Conservation (phyloP, 164 flowering plant species). For the Tetrastigma voinierianum region DNA sequence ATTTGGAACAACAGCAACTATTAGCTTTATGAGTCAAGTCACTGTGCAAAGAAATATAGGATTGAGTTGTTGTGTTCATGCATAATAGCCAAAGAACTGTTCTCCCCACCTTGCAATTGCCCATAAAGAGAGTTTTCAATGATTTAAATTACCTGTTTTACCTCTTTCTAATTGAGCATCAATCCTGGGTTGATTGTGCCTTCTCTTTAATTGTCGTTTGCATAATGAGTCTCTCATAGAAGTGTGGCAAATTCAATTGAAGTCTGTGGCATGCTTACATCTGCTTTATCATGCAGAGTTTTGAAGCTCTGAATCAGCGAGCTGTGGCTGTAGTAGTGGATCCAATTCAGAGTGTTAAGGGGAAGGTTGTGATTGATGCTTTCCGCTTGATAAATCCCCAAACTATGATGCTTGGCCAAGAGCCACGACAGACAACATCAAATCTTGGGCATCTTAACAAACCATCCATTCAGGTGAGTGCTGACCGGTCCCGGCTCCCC, state of each 20-base stretch:
- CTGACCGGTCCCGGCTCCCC: not conserved
- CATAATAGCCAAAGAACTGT: no score
- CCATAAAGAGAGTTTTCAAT: no score
- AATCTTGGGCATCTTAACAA: slow-evolving; percentile 86
- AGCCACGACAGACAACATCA: slow-evolving; percentile 94
- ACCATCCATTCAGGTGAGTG: slow-evolving; percentile 74
- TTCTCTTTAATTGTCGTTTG: no score
- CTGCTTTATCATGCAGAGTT: slow-evolving; percentile 57
- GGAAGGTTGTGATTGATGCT: slow-evolving; percentile 96
- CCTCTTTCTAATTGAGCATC: no score
- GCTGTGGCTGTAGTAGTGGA: slow-evolving; percentile 92
- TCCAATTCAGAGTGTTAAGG: slow-evolving; percentile 96
- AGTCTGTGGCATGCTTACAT: slow-evolving; percentile 2
- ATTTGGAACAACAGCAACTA: no score
- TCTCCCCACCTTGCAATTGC: no score
- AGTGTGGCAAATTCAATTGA: not conserved
- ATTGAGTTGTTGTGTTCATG: no score
- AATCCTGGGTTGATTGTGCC: no score
- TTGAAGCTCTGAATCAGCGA: slow-evolving; percentile 83
- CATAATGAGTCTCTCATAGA: no score
- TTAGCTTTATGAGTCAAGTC: no score
- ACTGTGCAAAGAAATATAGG: no score
- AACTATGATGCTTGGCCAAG: slow-evolving; percentile 94
- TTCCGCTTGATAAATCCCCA: slow-evolving; percentile 94
- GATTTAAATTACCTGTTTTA: no score